Evolutionary conservation across 2,329 filamentous ascomycete species (phyloP).

Genomic region (Ophiocordyceps camponoti-rufipedis): DNA sequence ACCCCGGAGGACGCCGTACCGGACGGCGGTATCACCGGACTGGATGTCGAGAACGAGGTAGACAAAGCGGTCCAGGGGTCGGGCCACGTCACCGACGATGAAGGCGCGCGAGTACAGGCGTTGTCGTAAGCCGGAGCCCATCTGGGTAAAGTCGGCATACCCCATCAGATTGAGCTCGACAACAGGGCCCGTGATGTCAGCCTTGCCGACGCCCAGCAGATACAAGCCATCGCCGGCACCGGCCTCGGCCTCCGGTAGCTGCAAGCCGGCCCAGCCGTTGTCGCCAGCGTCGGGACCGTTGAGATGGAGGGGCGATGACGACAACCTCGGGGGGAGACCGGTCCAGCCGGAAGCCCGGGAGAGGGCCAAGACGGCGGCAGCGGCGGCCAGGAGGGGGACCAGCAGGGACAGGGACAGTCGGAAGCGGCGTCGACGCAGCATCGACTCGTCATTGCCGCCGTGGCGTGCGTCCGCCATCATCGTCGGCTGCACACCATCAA

Average conservation of each 20-base stretch:
- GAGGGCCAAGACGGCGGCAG: conserved; percentile 3
- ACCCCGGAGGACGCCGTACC: conserved; percentile 63
- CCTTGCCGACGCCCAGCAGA: conserved; percentile 32
- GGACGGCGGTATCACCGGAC: conserved; percentile 70
- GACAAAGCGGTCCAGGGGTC: conserved; percentile 53
- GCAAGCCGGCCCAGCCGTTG: neutral
- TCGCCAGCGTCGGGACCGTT: neutral
- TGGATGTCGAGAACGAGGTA: conserved; percentile 79
- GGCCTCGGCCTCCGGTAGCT: neutral
- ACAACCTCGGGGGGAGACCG: conserved; percentile 3
- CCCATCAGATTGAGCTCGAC: conserved; percentile 85
- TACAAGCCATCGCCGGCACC: conserved; percentile 11
- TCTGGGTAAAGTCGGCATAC: conserved; percentile 61
- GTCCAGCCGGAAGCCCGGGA: conserved; percentile 5
- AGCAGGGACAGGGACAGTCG: conserved; percentile 3
- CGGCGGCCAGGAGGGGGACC: conserved; percentile 2
- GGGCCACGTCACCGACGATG: conserved; percentile 53
- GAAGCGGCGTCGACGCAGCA: neutral
- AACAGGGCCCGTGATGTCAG: conserved; percentile 48
- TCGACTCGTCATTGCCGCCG: no score
- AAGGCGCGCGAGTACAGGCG: conserved; percentile 75
- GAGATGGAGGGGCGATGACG: conserved; percentile 1
- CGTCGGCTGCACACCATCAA: neutral
- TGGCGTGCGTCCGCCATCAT: neutral
- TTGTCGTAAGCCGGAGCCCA: conserved; percentile 71